Conservation (phyloP, 179 eudicot species). For the Monotropa hypopitys region DNA sequence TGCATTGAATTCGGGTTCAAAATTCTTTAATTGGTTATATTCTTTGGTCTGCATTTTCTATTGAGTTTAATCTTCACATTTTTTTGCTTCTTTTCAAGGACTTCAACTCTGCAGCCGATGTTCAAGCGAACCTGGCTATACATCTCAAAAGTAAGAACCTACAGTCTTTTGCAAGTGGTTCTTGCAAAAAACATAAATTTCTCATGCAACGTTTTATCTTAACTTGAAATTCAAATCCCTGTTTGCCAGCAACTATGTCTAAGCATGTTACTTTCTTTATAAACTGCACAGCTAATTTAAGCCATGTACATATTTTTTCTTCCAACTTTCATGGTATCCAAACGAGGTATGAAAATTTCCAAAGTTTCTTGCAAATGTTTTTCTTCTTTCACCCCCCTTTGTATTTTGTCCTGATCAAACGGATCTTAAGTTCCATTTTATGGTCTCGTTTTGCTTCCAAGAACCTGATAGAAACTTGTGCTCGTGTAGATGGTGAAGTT, state of each 20-base stretch:
- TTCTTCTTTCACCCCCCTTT: background rate
- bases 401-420: background rate
- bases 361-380: background rate
- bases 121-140: constrained; percentile 8
- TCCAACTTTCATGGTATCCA: background rate
- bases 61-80: background rate
- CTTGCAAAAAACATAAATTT: background rate
- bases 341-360: background rate
- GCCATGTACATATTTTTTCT: background rate
- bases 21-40: too few species aligned
- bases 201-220: too few species aligned
- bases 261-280: background rate
- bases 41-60: too few species aligned
- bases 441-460: background rate
- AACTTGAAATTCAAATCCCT: too few species aligned
- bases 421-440: background rate
- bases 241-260: too few species aligned
- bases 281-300: background rate
- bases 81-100: background rate
- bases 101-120: constrained; percentile 8
- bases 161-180: background rate
- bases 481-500: constrained; percentile 3
- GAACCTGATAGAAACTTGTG: background rate
- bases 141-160: constrained; percentile 3
- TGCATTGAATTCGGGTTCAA: too few species aligned